Percentiles rank a stretch among this genome's conserved stretches.
Evolutionary conservation across 768 basidiomycete genomes (phyloP).

Genomic region (Mycena indigotica): DNA sequence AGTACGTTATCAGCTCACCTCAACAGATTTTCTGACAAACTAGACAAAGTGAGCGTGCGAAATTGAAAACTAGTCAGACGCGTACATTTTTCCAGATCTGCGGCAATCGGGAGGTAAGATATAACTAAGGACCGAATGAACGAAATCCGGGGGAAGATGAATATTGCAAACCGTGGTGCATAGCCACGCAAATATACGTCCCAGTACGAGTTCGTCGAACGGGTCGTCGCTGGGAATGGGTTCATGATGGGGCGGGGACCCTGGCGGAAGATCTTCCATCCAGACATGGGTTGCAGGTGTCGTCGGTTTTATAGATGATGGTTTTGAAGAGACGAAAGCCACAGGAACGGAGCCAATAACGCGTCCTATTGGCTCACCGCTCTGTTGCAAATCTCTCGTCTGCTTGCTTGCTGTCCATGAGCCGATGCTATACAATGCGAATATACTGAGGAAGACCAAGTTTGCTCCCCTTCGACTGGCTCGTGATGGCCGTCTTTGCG

Average conservation of each 20-base stretch:
- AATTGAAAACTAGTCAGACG: constrained; percentile 28
- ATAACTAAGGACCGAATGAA: constrained; percentile 43
- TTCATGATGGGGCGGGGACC: constrained; percentile 20
- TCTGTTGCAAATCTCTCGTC: too few relatives aligned
- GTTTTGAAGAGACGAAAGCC: constrained; percentile 8
- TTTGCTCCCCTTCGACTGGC: constrained; percentile 71
- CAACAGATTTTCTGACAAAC: constrained; percentile 89
- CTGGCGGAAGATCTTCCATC: constrained; percentile 5
- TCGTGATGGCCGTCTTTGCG: constrained; percentile 51
- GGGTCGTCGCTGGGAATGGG: constrained; percentile 20
- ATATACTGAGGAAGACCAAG: constrained; percentile 80
- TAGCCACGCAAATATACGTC: constrained; percentile 91
- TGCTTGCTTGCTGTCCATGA: constrained; percentile 45
- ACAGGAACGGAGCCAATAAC: constrained; percentile 42
- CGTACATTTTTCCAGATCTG: constrained; percentile 99
- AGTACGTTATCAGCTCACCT: constrained; percentile 43
- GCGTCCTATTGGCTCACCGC: constrained; percentile 43
- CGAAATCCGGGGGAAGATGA: neutral
- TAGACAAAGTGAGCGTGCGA: constrained; percentile 31
- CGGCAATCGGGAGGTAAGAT: constrained; percentile 90
- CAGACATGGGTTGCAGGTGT: constrained; percentile 1
- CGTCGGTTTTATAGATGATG: constrained; percentile 9
- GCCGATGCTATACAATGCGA: constrained; percentile 73
- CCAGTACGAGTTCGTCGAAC: constrained; percentile 65
- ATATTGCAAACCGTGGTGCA: constrained; percentile 60